Conservation (phyloP, 495 filamentous ascomycete species). For the Aspergillus saccharolyticus region DNA sequence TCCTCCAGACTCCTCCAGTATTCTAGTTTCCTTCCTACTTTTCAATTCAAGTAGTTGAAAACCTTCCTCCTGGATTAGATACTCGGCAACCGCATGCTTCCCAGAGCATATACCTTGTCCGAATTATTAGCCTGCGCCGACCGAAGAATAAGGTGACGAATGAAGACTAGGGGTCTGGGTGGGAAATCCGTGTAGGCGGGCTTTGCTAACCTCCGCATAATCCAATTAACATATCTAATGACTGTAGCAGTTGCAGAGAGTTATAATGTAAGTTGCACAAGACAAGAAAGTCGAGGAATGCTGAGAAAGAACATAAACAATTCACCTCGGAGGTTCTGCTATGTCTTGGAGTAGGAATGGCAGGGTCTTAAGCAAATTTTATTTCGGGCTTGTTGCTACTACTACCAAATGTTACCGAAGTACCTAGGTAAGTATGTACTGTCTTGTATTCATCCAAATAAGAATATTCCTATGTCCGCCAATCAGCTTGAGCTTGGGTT, state of each 20-base stretch:
- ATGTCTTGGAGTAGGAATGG: too few relatives aligned
- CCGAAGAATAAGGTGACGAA: not conserved
- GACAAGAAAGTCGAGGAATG: too few relatives aligned
- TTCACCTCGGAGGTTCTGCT: too few relatives aligned
- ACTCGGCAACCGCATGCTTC: constrained; percentile 78
- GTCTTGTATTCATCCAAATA: too few relatives aligned
- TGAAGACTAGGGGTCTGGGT: not conserved
- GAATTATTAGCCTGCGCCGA: constrained; percentile 15
- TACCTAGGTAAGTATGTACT: too few relatives aligned
- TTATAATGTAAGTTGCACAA: too few relatives aligned
- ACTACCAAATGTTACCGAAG: too few relatives aligned
- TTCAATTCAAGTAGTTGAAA: constrained; percentile 51
- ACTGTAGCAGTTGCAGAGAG: not conserved
- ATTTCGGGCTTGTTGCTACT: too few relatives aligned
- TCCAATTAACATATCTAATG: constrained; percentile 75
- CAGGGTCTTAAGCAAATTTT: too few relatives aligned
- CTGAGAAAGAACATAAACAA: too few relatives aligned
- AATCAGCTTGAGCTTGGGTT: too few relatives aligned
- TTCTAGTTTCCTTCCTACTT: constrained; percentile 13
- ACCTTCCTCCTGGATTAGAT: constrained; percentile 69
- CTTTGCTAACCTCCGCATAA: constrained; percentile 73
- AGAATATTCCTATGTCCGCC: too few relatives aligned
- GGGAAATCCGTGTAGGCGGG: not conserved
- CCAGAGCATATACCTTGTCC: constrained; percentile 78
- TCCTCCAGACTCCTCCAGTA: constrained; percentile 28